Evolutionary conservation across 148 eudicot species (phyloP), one percentile per base, ranked within the genome.

Genomic region (Tetragonia tetragonoides): DNA sequence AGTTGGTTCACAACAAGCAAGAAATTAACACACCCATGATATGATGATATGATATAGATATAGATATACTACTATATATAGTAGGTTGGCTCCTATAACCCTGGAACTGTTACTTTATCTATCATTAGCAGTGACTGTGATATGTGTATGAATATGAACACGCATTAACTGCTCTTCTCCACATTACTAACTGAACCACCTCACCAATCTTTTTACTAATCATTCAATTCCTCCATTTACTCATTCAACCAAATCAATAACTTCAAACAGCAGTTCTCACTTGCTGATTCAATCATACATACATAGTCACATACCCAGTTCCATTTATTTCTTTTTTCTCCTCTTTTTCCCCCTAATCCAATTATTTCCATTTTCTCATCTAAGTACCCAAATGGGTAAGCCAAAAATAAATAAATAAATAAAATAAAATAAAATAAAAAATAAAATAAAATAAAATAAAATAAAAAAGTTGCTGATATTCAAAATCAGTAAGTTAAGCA

Each of bases 1-100:
- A 77, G 57, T 66, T 62, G 67, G 65, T 72, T 39, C 37, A 66
- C 37, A 56, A 65, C 14, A 70, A 64, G 72, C 67, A 70, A 81
- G 28, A 76, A 71, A 72, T 62, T 39, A 75, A 9, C 44, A 17
- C 59, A 76, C 12, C 51, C 59, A 24, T 37, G 56, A 51, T 2
- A 51, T 51, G n/a, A 24, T 37, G 56, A 51, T 2, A 28, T 28
- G 34, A 28, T 28, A 28, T 28, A n/a, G 34, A 28, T 28, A 28
- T 28, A 28, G 62, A 11, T 57, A 57, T 20, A 20, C 6, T 18
- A 57, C 62, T 57, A 11, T 11, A 1, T 16, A 57, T 57, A 68
- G 4, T 70, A 49, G 21, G 47, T 38, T 70, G 39, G 39, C 15
- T 49, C 73, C 39, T 46, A 41, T 28, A 68, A 75, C 1, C 37